Evolutionary conservation across 1,139 yeast genomes (phyloP).

Genomic region (Saccharomycopsis hybrid): DNA sequence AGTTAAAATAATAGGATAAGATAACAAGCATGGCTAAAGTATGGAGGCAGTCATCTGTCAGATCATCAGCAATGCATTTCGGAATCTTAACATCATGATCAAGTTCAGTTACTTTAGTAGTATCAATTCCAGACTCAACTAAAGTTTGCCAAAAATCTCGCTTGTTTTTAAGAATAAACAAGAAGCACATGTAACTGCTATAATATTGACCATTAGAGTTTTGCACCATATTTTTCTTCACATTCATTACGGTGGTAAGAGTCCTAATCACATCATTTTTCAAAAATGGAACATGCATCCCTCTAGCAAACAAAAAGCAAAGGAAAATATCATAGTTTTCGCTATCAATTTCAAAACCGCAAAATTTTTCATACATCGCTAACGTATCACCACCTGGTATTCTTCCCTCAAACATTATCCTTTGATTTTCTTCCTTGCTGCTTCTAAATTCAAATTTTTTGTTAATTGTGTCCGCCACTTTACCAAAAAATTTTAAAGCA

Average conservation of each 20-base stretch:
- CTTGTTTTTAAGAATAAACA: background rate
- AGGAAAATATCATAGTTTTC: conserved; percentile 2
- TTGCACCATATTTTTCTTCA: background rate
- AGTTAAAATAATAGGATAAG: conserved; percentile 43
- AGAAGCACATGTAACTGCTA: background rate
- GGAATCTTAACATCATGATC: conserved; percentile 42
- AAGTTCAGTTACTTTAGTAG: conserved; percentile 27
- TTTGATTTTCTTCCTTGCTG: background rate
- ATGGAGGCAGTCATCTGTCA: conserved; percentile 33
- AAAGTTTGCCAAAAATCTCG: conserved; percentile 2
- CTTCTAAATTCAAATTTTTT: background rate
- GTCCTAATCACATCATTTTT: background rate
- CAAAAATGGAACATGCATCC: conserved; percentile 3
- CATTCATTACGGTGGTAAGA: background rate
- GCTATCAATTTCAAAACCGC: conserved; percentile 1
- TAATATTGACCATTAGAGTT: background rate
- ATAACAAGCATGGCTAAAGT: conserved; percentile 33
- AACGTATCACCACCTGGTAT: background rate
- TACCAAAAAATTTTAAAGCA: background rate
- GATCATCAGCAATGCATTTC: conserved; percentile 39
- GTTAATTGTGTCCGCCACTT: background rate
- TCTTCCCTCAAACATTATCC: background rate
- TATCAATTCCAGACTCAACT: conserved; percentile 19
- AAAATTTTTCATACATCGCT: background rate
- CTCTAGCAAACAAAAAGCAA: conserved; percentile 1